Base-by-base conservation (phyloP, 441 rosid species). In the Populus hybrid region DNA sequence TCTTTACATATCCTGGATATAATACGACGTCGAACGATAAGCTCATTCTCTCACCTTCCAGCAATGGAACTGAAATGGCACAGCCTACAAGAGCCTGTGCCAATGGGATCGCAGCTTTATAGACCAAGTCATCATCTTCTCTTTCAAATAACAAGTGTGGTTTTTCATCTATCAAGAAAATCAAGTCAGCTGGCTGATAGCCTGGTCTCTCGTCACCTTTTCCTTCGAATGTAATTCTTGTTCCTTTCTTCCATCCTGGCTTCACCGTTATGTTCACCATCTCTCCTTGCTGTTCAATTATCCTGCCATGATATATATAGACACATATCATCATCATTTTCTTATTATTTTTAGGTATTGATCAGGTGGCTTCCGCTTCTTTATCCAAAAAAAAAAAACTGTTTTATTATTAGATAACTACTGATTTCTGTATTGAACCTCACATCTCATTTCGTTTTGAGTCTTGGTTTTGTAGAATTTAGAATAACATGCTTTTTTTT, bases 201-300 rank as follows among this genome's bases (percentile, higher is more conserved):
- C 98, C 97, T 0, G 94, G 98, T 80, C 82, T 87, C 78, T 93
- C 91, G 23, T 89, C 89, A 0, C 95, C 98, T 73, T 89, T 92
- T 38, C 98, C 98, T 76, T 93, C 98, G 35, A 94, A 94, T 74
- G 87, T 89, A 38, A 94, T 90, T 85, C 85, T 88, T 0, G 98
- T 94, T 75, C 98, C 98, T 81, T 84, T 88, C 80, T 67, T 91
- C 98, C 98, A 94, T 80, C 98, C 98, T n/a, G 97, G 95, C 67
- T 89, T 82, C n/a, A 94, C 77, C 30, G 85, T 91, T 72, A 94
- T 88, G 72, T 81, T 87, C 65, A 94, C 65, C 32, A 70, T 79
- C 76, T 94, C 98, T 76, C 89, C 97, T 84, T 89, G 87, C 83
- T 87, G 72, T 28, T 79, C 81, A 6, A 89, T 76, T 74, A 86